Evolutionary conservation across 495 filamentous ascomycete species (phyloP).

Genomic region (Hypoxylon lienhwacheense): DNA sequence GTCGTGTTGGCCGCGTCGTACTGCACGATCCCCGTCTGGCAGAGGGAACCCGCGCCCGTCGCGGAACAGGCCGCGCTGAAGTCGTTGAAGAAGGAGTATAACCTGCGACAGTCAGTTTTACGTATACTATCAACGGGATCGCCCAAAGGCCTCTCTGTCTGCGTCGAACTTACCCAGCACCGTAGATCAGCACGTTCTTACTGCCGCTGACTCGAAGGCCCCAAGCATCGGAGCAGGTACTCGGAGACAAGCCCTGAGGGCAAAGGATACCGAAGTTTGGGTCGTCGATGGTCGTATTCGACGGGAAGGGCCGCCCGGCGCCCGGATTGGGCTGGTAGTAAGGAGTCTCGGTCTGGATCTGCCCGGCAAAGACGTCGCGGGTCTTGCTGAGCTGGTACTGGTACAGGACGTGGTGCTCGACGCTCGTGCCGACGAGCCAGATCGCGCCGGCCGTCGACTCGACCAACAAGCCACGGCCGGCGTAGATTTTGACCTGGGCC

Average conservation of each 20-base stretch:
- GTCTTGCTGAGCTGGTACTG: conserved; percentile 76
- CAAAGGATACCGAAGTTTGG: conserved; percentile 62
- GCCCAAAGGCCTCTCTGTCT: no score
- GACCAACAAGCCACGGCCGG: conserved; percentile 66
- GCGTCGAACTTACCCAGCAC: conserved; percentile 60
- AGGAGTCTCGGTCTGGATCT: conserved; percentile 81
- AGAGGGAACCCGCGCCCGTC: conserved; percentile 50
- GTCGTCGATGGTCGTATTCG: conserved; percentile 64
- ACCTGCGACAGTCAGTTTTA: conserved; percentile 39
- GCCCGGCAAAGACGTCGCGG: conserved; percentile 64
- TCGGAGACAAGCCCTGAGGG: conserved; percentile 20
- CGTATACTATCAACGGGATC: no score
- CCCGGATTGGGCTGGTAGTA: conserved; percentile 70
- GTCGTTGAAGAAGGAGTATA: conserved; percentile 63
- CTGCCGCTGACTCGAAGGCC: conserved; percentile 57
- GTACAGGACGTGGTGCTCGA: conserved; percentile 75
- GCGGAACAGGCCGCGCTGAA: conserved; percentile 46
- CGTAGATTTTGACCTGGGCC: conserved; percentile 68
- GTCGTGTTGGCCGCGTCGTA: conserved; percentile 52
- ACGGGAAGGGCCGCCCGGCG: conserved; percentile 64
- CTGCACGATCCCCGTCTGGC: conserved; percentile 64
- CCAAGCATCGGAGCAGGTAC: conserved; percentile 55
- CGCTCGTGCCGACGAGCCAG: conserved; percentile 57
- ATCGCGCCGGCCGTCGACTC: conserved; percentile 58
- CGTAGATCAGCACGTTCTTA: conserved; percentile 61